A percentile compares a stretch with the other conserved stretches of the same genome.
Evolutionary conservation across 2,329 filamentous ascomycete species (phyloP).

Genomic region (Fusarium siculi): DNA sequence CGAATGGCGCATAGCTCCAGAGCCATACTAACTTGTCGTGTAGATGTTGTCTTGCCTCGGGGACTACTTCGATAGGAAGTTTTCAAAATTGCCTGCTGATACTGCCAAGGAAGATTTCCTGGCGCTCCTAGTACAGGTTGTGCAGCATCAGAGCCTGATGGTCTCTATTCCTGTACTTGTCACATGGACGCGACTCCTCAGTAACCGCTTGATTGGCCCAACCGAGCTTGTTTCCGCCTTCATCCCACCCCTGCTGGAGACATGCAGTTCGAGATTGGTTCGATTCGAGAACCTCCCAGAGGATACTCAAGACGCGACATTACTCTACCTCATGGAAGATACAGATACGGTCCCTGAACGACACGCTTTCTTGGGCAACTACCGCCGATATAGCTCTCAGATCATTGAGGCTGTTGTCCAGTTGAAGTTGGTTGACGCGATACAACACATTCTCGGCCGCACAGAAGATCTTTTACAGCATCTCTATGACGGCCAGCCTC

Average conservation of each 20-base stretch:
- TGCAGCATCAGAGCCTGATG: conserved; percentile 86
- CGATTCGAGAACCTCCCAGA: conserved; percentile 89
- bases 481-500: conserved; percentile 76
- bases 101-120: conserved; percentile 79
- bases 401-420: conserved; percentile 89
- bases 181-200: conserved; percentile 86
- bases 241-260: conserved; percentile 81
- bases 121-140: conserved; percentile 79
- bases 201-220: conserved; percentile 73
- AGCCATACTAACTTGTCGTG: not conserved
- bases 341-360: conserved; percentile 94
- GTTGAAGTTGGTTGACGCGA: conserved; percentile 83
- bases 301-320: conserved; percentile 81
- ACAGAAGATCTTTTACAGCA: conserved; percentile 79
- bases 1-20: not conserved
- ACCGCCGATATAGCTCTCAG: conserved; percentile 87
- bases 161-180: conserved; percentile 94
- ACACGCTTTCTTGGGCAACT: conserved; percentile 95
- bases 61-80: conserved; percentile 84
- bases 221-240: conserved; percentile 70
- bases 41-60: conserved; percentile 88
- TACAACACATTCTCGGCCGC: conserved; percentile 85
- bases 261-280: conserved; percentile 84
- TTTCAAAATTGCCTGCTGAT: conserved; percentile 70
- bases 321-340: conserved; percentile 88